Evolutionary conservation across 2,329 filamentous ascomycete genomes (phyloP).

Genomic region (Ploettnerulaceae sp.): DNA sequence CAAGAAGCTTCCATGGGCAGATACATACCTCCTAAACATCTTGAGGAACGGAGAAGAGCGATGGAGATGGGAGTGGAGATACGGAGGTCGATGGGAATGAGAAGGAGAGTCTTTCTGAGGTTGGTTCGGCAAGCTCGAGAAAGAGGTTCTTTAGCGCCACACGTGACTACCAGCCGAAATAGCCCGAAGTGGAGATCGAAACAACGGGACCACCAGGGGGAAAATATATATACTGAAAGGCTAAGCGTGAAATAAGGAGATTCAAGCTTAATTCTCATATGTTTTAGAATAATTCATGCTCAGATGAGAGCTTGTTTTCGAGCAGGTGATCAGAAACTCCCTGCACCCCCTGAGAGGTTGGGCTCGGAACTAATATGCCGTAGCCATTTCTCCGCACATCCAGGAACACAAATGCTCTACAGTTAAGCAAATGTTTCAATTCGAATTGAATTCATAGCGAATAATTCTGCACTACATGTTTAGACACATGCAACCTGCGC

Average conservation of each 20-base stretch:
- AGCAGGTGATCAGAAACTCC: too few species aligned
- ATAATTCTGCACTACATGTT: too few species aligned
- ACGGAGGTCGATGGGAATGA: slow-evolving; percentile 42
- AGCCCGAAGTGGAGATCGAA: slow-evolving; percentile 5
- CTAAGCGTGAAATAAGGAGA: not conserved
- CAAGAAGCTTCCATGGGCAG: slow-evolving; percentile 28
- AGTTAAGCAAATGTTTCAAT: too few species aligned
- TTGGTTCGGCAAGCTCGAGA: not conserved
- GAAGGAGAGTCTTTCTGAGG: not conserved
- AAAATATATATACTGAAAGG: not conserved
- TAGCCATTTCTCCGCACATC: too few species aligned
- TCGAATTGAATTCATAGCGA: too few species aligned
- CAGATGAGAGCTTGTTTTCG: too few species aligned
- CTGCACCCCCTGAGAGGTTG: too few species aligned
- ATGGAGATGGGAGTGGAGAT: slow-evolving; percentile 55
- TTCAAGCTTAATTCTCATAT: too few species aligned
- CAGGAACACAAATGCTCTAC: too few species aligned
- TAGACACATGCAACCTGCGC: too few species aligned
- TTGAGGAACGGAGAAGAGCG: slow-evolving; percentile 65
- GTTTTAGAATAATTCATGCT: too few species aligned
- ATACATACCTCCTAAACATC: slow-evolving; percentile 78
- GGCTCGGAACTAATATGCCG: too few species aligned
- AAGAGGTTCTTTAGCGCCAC: not conserved
- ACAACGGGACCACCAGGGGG: not conserved
- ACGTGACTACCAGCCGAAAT: slow-evolving; percentile 3